phyloP scores from a whole-genome alignment of 768 basidiomycete genomes.

The Lanmaoa pseudosensibilis region DNA sequence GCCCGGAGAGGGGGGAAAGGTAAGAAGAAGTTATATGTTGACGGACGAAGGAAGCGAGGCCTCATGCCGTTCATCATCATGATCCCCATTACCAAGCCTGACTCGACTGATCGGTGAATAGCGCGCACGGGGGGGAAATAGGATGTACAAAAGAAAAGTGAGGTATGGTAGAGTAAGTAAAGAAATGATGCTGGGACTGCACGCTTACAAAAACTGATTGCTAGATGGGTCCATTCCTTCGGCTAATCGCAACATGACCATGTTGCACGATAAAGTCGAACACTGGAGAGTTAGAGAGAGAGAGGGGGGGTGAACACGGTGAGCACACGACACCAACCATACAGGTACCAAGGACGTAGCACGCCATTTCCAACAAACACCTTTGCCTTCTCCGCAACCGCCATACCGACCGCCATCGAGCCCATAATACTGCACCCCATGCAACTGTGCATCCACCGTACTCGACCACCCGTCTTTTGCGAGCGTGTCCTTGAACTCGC shows the following conservation, averaged over 20 bases:
- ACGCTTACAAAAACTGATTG: slow-evolving; percentile 42
- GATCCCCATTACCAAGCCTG: too few relatives aligned
- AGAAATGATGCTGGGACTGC: background rate
- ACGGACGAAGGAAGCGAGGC: too few relatives aligned
- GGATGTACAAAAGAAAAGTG: too few relatives aligned
- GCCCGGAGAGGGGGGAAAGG: too few relatives aligned
- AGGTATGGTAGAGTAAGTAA: too few relatives aligned
- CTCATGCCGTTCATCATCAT: too few relatives aligned
- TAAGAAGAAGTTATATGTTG: too few relatives aligned
- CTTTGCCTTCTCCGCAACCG: slow-evolving; percentile 54
- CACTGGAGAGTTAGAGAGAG: slow-evolving; percentile 27
- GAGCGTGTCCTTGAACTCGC: slow-evolving; percentile 39
- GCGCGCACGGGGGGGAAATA: too few relatives aligned
- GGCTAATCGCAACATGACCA: slow-evolving; percentile 47
- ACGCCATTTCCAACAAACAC: slow-evolving; percentile 65
- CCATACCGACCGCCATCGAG: slow-evolving; percentile 59
- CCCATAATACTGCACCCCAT: slow-evolving; percentile 47
- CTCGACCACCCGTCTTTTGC: slow-evolving; percentile 51
- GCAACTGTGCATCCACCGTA: slow-evolving; percentile 42
- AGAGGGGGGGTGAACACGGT: slow-evolving; percentile 24
- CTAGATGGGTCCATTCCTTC: slow-evolving; percentile 39
- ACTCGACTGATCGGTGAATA: too few relatives aligned
- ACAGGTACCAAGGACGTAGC: slow-evolving; percentile 19
- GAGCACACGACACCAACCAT: background rate
- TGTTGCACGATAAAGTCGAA: slow-evolving; percentile 51